Conservation (phyloP, 169 alveolate species). For the Cryptosporidium felis region DNA sequence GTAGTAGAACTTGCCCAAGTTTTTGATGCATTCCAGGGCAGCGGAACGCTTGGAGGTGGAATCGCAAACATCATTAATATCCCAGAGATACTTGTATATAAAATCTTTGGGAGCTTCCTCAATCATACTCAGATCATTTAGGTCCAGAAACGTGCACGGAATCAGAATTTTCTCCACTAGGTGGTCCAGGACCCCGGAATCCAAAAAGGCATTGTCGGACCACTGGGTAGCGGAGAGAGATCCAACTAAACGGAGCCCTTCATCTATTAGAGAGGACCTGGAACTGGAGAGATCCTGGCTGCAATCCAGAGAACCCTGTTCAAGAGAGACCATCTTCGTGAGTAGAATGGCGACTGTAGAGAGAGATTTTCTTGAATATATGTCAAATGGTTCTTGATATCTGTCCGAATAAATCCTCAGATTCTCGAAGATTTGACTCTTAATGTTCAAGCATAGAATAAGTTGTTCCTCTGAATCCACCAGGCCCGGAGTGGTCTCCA, state of each 20-base stretch:
- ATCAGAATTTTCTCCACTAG: slow-evolving; percentile 59
- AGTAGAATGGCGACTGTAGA: slow-evolving; percentile 46
- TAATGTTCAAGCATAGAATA: background rate
- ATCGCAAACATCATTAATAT: slow-evolving; percentile 59
- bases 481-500: slow-evolving; percentile 18
- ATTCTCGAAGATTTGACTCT: slow-evolving; percentile 59
- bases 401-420: slow-evolving; percentile 62
- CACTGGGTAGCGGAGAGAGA: slow-evolving; percentile 61
- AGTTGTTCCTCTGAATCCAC: slow-evolving; percentile 16
- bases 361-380: slow-evolving; percentile 46
- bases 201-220: slow-evolving; percentile 67
- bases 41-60: slow-evolving; percentile 68
- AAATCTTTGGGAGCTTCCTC: slow-evolving; percentile 63
- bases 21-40: slow-evolving; percentile 60
- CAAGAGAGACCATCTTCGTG: slow-evolving; percentile 28
- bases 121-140: slow-evolving; percentile 30
- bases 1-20: slow-evolving; percentile 58
- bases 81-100: slow-evolving; percentile 65
- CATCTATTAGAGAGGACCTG: slow-evolving; percentile 42
- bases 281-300: slow-evolving; percentile 19
- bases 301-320: background rate
- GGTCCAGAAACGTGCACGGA: slow-evolving; percentile 60
- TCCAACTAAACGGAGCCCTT: slow-evolving; percentile 51
- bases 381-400: slow-evolving; percentile 68
- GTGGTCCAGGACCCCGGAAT: slow-evolving; percentile 53